These are phyloP conservation scores for Claviceps africana DNA, from an alignment of 2,329 filamentous ascomycete genomes.

Conservation along the genomic window DNA sequence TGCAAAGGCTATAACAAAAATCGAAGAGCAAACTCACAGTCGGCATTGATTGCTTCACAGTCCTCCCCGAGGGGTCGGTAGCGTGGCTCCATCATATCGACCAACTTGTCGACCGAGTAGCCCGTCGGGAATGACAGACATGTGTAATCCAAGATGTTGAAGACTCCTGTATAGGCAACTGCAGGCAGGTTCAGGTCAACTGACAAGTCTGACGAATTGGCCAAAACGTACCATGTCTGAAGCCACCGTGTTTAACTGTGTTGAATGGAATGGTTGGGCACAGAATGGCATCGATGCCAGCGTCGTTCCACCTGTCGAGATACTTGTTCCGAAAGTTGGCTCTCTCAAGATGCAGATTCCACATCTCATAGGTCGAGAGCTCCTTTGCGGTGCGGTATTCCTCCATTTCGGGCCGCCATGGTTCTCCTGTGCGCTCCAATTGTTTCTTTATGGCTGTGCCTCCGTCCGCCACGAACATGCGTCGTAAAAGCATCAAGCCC, in stretches of 20 bases:
- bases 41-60: conserved; percentile 24
- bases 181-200: background rate
- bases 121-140: conserved; percentile 33
- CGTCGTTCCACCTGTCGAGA: no score
- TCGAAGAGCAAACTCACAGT: conserved; percentile 23
- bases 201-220: no score
- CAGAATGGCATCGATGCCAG: no score
- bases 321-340: no score
- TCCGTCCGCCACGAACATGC: conserved; percentile 17
- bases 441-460: conserved; percentile 25
- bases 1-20: background rate
- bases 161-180: conserved; percentile 38
- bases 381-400: conserved; percentile 14
- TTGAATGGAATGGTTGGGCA: no score
- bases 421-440: conserved; percentile 28
- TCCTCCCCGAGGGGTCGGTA: conserved; percentile 22
- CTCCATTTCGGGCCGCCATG: conserved; percentile 24
- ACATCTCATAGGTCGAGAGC: no score
- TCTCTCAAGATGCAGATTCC: no score
- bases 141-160: conserved; percentile 34
- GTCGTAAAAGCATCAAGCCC: no score
- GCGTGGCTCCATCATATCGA: conserved; percentile 19
- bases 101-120: conserved; percentile 22
- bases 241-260: no score
- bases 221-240: no score